These are phyloP conservation scores for Yamadazyma sp. DNA, from an alignment of 805 yeast genomes.

Conservation along the genomic window DNA sequence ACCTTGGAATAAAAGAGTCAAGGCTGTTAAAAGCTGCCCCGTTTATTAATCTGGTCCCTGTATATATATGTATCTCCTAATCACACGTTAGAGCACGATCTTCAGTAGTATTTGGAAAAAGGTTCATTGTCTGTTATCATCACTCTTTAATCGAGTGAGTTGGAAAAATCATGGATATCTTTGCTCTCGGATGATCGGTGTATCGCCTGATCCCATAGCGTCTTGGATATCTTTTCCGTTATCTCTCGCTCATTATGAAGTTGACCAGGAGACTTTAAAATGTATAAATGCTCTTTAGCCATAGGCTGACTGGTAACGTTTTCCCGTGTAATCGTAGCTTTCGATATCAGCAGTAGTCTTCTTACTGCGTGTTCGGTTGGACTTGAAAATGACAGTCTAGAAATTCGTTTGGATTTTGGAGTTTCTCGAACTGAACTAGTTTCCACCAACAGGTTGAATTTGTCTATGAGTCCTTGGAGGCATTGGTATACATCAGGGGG, in stretches of 20 bases:
- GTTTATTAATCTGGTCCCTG: conserved; percentile 10
- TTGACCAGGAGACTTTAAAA: conserved; percentile 3
- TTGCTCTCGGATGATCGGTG: neutral
- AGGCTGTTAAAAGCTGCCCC: neutral
- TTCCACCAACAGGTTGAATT: neutral
- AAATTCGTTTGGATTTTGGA: too few relatives aligned
- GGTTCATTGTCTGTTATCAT: too few relatives aligned
- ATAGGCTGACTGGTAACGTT: conserved; percentile 8
- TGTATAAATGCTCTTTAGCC: too few relatives aligned
- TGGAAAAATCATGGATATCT: conserved; percentile 4
- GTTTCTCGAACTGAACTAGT: too few relatives aligned
- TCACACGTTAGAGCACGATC: conserved; percentile 8
- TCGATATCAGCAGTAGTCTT: conserved; percentile 4
- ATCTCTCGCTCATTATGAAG: too few relatives aligned
- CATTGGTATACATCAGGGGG: conserved; percentile 1
- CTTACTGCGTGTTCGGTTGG: too few relatives aligned
- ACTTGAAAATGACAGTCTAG: too few relatives aligned
- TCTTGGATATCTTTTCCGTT: conserved; percentile 2
- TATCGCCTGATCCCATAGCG: too few relatives aligned
- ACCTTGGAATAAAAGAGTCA: conserved; percentile 75
- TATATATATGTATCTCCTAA: conserved; percentile 15
- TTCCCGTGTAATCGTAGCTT: conserved; percentile 6
- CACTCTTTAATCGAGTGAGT: neutral
- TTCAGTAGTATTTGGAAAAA: neutral
- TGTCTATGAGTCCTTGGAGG: neutral